Percentiles rank a stretch among this genome's conserved stretches.
Conservation (phyloP, 352 stramenopile genomes). For the Globisporangium cederbergense region DNA sequence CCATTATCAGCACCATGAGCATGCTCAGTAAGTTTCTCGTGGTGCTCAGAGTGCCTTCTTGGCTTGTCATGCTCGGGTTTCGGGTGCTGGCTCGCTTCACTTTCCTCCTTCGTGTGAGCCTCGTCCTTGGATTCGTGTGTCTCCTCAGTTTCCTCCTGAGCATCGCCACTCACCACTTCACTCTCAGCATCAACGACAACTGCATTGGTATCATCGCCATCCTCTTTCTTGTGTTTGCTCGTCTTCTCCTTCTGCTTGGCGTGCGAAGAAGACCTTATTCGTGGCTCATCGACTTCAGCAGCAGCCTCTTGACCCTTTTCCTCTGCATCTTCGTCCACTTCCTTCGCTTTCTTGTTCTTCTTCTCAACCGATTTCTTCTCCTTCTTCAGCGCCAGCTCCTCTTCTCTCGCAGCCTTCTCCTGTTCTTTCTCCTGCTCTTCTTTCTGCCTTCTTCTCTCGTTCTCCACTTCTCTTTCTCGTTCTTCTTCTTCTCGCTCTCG, state of each 20-base stretch:
- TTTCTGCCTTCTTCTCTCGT: constrained; percentile 17
- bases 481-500: constrained; percentile 20
- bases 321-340: background rate
- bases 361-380: constrained; percentile 11
- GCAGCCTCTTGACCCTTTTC: background rate
- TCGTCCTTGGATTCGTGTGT: background rate
- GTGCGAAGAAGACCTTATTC: background rate
- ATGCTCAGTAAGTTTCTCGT: background rate
- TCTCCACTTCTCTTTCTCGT: constrained; percentile 21
- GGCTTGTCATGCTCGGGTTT: background rate
- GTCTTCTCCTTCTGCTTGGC: background rate
- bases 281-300: background rate
- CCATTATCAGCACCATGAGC: background rate
- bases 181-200: background rate
- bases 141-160: background rate
- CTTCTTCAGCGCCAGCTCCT: constrained; percentile 22
- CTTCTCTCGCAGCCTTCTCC: constrained; percentile 13
- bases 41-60: background rate
- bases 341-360: constrained; percentile 8
- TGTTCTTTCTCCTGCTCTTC: constrained; percentile 27
- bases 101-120: background rate
- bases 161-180: background rate
- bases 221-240: background rate
- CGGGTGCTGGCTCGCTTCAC: background rate
- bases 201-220: background rate